Base-by-base conservation (phyloP, 2,329 filamentous ascomycete species). In the Exserohilum rostratum region DNA sequence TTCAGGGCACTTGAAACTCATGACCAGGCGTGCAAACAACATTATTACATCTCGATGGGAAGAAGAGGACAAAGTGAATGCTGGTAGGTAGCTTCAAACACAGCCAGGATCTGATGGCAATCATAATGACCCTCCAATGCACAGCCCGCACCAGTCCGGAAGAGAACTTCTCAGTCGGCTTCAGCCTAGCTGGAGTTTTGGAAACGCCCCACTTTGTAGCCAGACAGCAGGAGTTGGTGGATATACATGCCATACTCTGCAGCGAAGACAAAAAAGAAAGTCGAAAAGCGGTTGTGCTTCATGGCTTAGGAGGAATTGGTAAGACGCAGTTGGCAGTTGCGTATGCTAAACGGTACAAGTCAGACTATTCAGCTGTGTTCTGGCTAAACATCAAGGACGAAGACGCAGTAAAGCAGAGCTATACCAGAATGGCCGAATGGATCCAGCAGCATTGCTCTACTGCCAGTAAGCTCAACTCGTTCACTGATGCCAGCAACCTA, bases 331-430 rank as follows among this genome's bases (percentile, higher is more conserved):
- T 15, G 6, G 33, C 33, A 7, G 6, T 35, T 7, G 33, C n/a
- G 33, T 35, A 35, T 35, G 33, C 33, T 15, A 15, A 35, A 13
- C 33, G 33, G 6, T 15, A 35, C 33, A 35, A 35, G 33, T 15
- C 33, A 15, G n/a, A 35, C 15, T 35, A 35, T 15, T 35, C 33
- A 15, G 13, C n/a, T 15, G 33, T 35, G 15, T 35, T 35, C 12
- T 35, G 33, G 33, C 22, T 82, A 5, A 76, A 81, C 56, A 71
- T 68, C 11, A 76, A 64, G 34, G 71, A 76, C 25, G 68, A 76
- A 60, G 54, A 62, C 15, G 72, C 72, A 5, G 50, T 81, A 2
- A 67, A 73, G 53, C 67, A 71, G 37, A 77, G 76, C 60, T 77
- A 74, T 59, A 38, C 47, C 2, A 48, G 57, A 31, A 58, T 66